Base-by-base conservation (phyloP, 2,329 filamentous ascomycete genomes). In the Botryosphaeria dothidea region DNA sequence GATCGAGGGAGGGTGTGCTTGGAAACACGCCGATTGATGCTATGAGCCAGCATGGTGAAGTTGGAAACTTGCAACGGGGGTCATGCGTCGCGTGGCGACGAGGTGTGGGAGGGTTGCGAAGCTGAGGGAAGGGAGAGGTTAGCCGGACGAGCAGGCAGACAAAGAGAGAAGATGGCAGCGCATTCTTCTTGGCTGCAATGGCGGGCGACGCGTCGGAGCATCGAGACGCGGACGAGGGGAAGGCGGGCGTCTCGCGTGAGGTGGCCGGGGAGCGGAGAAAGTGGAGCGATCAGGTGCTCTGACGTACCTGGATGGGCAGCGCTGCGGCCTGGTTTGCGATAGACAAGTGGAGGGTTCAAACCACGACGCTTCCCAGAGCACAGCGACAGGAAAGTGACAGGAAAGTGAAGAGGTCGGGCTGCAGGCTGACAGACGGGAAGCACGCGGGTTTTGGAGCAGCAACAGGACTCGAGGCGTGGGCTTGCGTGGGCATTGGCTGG, bases 11-110 rank as follows among this genome's bases (percentile, higher is more conserved):
- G 17, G 15, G 51, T 21, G 19, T 31, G 31, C 41, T 64, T 64
- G 43, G 43, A 29, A 29, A 58, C 51, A 43, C 62, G 51, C 8
- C 52, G 41, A 19, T 64, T 57, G 41, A 57, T 49, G 36, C 51
- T 57, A 64, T 57, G 62, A 19, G 62, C 43, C 15, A 57, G 45
- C 62, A 64, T 64, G 29, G 27, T 57, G 51, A 34, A 7, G 41
- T 19, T 3, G 5, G 41, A 13, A 21, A 51, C 2, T 25, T 19
- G 15, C 29, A 25, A 23, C 41, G 41, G 27, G 27, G 38, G 27
- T 34, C 56, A 60, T 60, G n/a, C 56, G 56, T 60, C 38, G n/a
- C 56, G 17, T 13, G 36, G 13, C n/a, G 56, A 45, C 56, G 41
- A 60, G 56, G 15, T 4, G 56, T 13, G 38, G 8, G 56, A 34